Conservation (phyloP, 2,329 filamentous ascomycete species). For the Neonectria neomacrospora region DNA sequence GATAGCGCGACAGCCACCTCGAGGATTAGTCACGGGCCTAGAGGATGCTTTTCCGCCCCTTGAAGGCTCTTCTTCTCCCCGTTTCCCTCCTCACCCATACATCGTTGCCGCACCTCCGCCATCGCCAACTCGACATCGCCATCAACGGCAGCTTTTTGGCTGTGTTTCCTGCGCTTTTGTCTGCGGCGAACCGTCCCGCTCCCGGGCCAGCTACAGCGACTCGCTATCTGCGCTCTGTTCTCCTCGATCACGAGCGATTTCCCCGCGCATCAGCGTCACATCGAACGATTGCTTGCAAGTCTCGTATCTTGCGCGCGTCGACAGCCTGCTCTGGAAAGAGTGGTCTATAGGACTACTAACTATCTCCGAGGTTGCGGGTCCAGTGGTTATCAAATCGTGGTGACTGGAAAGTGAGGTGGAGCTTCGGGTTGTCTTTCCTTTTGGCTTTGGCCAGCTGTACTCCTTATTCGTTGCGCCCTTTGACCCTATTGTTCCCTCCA, state of each 20-base stretch:
- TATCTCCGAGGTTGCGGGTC: constrained; percentile 47
- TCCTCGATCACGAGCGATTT: constrained; percentile 22
- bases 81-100: constrained; percentile 25
- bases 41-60: constrained; percentile 26
- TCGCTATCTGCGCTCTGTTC: constrained; percentile 6
- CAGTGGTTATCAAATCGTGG: constrained; percentile 47
- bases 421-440: constrained; percentile 50
- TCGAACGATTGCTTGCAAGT: constrained; percentile 18
- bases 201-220: not conserved
- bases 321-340: constrained; percentile 40
- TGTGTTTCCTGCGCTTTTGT: constrained; percentile 3
- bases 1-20: not conserved
- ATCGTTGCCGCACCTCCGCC: constrained; percentile 30
- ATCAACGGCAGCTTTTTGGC: constrained; percentile 22
- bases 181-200: not conserved
- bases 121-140: constrained; percentile 34
- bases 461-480: constrained; percentile 52
- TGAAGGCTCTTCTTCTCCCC: constrained; percentile 38
- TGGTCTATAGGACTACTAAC: constrained; percentile 40
- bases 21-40: constrained; percentile 34
- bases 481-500: constrained; percentile 50
- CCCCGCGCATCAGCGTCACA: constrained; percentile 1
- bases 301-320: constrained; percentile 27
- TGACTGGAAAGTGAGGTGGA: constrained; percentile 53
- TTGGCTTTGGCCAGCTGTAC: constrained; percentile 54